Evolutionary conservation across 108 stramenopile genomes (phyloP), one percentile per base, ranked within the genome.

Genomic region (Craspedostauros australis): DNA sequence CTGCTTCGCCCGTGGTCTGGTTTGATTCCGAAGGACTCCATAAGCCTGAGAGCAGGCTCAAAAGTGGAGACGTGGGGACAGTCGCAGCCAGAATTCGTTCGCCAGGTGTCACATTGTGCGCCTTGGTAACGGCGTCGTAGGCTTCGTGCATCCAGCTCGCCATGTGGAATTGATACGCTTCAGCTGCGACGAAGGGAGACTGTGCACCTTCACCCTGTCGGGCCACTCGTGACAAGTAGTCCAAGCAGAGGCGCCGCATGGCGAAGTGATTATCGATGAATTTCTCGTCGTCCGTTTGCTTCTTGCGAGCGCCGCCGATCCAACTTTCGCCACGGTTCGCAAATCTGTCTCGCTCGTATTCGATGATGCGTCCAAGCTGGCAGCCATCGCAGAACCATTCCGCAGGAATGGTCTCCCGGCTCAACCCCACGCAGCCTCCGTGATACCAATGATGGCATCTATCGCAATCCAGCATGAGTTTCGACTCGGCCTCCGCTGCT

Each of bases 401-500:
- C 14, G 80, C 72, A 9, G 81, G 84, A 24, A 79, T 48, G 23
- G 62, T 68, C 18, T 89, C 89, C 34, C 70, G 69, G 2, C 58
- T 66, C 27, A 88, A 56, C 11, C 84, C 82, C 19, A 94, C 76
- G 54, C 93, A 94, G 12, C 62, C 62, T 12, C 80, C 80, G 52
- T 84, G 80, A 45, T 66, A 87, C 82, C 84, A 91, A 30, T 64
- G 55, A 28, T 84, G 80, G 45, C 95, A 96, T 24, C 77, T 54
- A 54, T 88, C 86, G 54, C 95, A 96, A 41, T 87, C 80, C 0
- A 96, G 30, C 84, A 88, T 87, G 55, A 86, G 73, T n/a, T 64
- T 66, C 47, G 83, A 79, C 4, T 68, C 60, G 23, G 42, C 47
- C 18, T 57, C 52, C 15, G 58, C 65, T 27, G 74, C 45, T 69